These are phyloP conservation scores for Scheffersomyces cryptocercus DNA, from an alignment of 1,139 yeast species.

Conservation along the genomic window DNA sequence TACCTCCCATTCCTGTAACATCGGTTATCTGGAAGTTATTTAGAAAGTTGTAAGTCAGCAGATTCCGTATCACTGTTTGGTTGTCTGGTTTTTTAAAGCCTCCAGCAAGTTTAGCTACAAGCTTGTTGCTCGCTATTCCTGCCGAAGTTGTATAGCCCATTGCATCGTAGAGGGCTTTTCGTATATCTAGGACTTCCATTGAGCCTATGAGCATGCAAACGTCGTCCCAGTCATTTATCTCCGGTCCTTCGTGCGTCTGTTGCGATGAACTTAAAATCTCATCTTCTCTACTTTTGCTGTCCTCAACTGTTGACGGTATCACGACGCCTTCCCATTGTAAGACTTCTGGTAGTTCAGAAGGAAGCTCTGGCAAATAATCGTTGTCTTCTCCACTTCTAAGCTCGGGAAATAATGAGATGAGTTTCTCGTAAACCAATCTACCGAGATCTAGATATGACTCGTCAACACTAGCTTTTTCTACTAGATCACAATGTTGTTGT, in stretches of 20 bases:
- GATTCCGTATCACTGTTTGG: conserved; percentile 70
- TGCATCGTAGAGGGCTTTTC: conserved; percentile 52
- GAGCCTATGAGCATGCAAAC: conserved; percentile 69
- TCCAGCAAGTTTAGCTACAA: conserved; percentile 86
- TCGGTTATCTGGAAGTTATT: conserved; percentile 66
- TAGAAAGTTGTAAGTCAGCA: conserved; percentile 53
- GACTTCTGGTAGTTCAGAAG: conserved; percentile 37
- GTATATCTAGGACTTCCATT: conserved; percentile 49
- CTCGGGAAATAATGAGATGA: conserved; percentile 29
- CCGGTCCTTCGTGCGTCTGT: conserved; percentile 1
- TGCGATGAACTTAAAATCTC: conserved; percentile 2
- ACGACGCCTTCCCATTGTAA: conserved; percentile 33
- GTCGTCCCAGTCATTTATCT: conserved; percentile 80
- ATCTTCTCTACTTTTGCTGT: not conserved
- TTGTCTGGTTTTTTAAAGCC: conserved; percentile 83
- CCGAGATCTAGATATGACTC: conserved; percentile 90
- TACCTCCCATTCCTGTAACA: conserved; percentile 91
- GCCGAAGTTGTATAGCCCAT: conserved; percentile 88
- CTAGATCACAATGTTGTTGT: conserved; percentile 54
- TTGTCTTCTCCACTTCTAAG: conserved; percentile 20
- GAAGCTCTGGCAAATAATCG: conserved; percentile 52
- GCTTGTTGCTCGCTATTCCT: conserved; percentile 76
- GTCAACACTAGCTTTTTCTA: conserved; percentile 95
- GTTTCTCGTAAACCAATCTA: conserved; percentile 25
- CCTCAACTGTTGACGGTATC: conserved; percentile 6